A percentile compares a stretch with the other conserved stretches of the same genome.
These are phyloP conservation scores for Coemansia sp. DNA, from an alignment of 192 early-diverging fungal species.

Conservation along the genomic window DNA sequence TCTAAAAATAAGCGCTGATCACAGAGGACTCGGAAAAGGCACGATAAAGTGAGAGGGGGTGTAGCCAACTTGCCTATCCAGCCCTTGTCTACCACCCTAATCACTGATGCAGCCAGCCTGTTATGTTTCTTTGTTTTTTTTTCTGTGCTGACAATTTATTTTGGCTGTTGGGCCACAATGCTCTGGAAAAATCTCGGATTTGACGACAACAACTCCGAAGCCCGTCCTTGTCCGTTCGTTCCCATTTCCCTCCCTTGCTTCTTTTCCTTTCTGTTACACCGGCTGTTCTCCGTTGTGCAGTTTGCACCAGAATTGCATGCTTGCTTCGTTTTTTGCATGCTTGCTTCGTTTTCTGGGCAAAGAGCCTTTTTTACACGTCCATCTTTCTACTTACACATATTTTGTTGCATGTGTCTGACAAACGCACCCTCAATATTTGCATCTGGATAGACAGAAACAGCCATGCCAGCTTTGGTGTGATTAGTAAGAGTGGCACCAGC, in stretches of 20 bases:
- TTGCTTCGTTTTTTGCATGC: too few species aligned
- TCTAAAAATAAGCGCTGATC: constrained; percentile 27
- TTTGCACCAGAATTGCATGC: neutral
- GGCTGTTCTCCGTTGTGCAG: neutral
- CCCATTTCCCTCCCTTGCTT: neutral
- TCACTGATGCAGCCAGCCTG: neutral
- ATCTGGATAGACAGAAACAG: neutral
- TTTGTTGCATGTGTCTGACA: too few species aligned
- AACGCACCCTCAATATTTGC: neutral
- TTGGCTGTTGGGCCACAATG: neutral
- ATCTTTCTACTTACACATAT: too few species aligned
- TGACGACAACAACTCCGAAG: constrained; percentile 34
- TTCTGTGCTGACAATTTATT: too few species aligned
- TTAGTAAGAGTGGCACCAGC: too few species aligned
- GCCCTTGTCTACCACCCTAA: neutral
- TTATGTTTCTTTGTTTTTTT: neutral
- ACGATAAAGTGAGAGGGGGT: neutral
- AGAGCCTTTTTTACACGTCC: neutral
- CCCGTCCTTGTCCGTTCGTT: constrained; percentile 12
- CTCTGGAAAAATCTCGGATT: constrained; percentile 38
- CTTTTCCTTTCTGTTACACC: neutral
- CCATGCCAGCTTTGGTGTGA: neutral
- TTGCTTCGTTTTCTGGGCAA: neutral
- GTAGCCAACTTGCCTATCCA: neutral
- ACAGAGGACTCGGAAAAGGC: neutral